Percentiles rank a stretch among this genome's conserved stretches.
Conservation (phyloP, 441 rosid genomes). For the Biscutella laevigata region DNA sequence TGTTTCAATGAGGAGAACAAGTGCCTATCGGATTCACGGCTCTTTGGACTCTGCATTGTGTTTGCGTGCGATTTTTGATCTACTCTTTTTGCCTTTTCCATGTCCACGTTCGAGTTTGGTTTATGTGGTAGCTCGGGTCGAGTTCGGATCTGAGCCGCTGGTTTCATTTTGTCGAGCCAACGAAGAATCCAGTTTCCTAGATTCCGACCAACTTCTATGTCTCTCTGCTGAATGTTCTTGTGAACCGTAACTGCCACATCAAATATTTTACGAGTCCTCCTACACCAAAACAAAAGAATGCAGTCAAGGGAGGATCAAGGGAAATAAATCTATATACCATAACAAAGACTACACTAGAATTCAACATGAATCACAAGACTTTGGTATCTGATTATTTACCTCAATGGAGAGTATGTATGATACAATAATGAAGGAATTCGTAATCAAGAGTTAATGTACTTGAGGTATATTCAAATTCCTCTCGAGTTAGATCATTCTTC, state of each 20-base stretch:
- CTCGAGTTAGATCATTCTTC: not conserved
- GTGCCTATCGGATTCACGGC: constrained; percentile 40
- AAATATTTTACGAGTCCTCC: constrained; percentile 53
- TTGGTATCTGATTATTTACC: not conserved
- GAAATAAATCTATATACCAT: not conserved
- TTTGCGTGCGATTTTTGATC: constrained; percentile 30
- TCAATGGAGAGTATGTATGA: not conserved
- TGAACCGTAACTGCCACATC: constrained; percentile 62
- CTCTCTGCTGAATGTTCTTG: constrained; percentile 68
- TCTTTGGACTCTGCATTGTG: constrained; percentile 27
- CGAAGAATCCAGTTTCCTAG: constrained; percentile 85
- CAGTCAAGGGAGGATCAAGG: not conserved
- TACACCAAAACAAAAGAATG: constrained; percentile 14
- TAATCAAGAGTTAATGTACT: not conserved
- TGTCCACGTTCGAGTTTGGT: constrained; percentile 22
- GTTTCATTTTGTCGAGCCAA: constrained; percentile 75
- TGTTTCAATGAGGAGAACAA: constrained; percentile 42
- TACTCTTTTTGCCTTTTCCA: constrained; percentile 33
- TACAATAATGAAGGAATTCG: not conserved
- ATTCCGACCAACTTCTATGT: constrained; percentile 75
- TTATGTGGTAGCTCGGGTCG: constrained; percentile 20
- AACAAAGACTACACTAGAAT: not conserved
- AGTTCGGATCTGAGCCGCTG: constrained; percentile 70
- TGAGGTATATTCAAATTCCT: not conserved
- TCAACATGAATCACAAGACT: not conserved